A percentile compares a stretch with the other conserved stretches of the same genome.
Conservation (phyloP, 225 moss, liverwort and hornwort species). For the Marchantia polymorpha region DNA sequence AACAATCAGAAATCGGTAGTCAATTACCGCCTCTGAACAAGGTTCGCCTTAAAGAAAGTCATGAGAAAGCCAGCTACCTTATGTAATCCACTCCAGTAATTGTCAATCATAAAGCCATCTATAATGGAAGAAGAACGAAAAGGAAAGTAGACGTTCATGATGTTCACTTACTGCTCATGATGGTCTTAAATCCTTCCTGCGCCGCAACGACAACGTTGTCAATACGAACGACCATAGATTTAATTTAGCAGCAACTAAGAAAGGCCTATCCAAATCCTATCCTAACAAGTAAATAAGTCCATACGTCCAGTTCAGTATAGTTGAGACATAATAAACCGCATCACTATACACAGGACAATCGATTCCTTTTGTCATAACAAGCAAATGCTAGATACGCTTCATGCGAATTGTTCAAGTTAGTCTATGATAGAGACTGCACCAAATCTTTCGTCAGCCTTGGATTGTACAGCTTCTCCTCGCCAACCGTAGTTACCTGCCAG, state of each 20-base stretch:
- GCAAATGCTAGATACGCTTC: not conserved
- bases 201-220: conserved; percentile 2
- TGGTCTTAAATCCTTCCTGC: conserved; percentile 60
- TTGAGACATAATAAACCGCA: no score
- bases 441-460: conserved; percentile 61
- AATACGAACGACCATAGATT: not conserved
- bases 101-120: no score
- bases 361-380: not conserved
- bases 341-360: not conserved
- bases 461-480: conserved; percentile 61
- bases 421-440: conserved; percentile 22
- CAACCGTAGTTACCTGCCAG: conserved; percentile 62
- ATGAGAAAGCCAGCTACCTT: no score
- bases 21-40: not conserved
- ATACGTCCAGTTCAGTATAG: not conserved
- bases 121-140: not conserved
- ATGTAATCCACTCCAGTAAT: no score
- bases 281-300: not conserved
- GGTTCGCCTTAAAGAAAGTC: no score
- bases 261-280: not conserved
- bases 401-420: not conserved
- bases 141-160: not conserved
- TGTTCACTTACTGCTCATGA: conserved; percentile 53
- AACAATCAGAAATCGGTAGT: not conserved
- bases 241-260: not conserved